Percentiles rank a stretch among this genome's conserved stretches.
Evolutionary conservation across 2,329 filamentous ascomycete species (phyloP).

Genomic region (Arthrobotrys pseudoclavata): DNA sequence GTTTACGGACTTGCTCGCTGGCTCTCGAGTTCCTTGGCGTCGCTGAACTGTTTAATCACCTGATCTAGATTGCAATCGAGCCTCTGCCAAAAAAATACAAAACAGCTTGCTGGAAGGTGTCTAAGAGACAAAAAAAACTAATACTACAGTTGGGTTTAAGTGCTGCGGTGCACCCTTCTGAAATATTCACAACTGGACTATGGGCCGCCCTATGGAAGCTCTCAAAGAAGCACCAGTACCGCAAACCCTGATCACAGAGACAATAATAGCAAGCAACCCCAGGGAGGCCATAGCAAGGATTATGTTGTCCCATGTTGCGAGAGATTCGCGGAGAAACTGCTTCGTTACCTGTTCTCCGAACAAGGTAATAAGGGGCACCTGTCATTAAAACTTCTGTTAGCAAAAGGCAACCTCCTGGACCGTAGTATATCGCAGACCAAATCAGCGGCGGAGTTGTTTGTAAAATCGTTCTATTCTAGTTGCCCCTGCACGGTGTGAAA

Average conservation of each 20-base stretch:
- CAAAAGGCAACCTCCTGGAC: background rate
- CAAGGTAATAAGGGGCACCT: conserved; percentile 65
- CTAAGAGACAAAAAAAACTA: too few species aligned
- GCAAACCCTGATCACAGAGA: conserved; percentile 64
- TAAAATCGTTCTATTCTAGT: conserved; percentile 40
- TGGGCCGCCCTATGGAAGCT: conserved; percentile 30
- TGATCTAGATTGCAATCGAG: too few species aligned
- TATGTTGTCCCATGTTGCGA: conserved; percentile 66
- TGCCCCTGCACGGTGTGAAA: background rate
- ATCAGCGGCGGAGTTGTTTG: conserved; percentile 38
- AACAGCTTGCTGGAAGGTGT: too few species aligned
- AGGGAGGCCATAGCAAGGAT: conserved; percentile 69
- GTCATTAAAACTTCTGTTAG: background rate
- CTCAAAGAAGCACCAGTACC: conserved; percentile 19
- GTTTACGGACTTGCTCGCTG: too few species aligned
- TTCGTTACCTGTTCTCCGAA: conserved; percentile 67
- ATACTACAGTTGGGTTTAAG: too few species aligned
- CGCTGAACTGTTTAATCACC: too few species aligned
- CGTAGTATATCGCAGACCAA: conserved; percentile 3
- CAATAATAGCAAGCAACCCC: conserved; percentile 66
- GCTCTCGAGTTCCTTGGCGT: too few species aligned
- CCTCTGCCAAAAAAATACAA: too few species aligned
- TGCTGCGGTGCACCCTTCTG: too few species aligned
- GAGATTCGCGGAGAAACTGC: conserved; percentile 66
- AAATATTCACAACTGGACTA: too few species aligned